These are phyloP conservation scores for Melampsora occidentalis DNA, from an alignment of 1,284 basidiomycete genomes.

Conservation along the genomic window DNA sequence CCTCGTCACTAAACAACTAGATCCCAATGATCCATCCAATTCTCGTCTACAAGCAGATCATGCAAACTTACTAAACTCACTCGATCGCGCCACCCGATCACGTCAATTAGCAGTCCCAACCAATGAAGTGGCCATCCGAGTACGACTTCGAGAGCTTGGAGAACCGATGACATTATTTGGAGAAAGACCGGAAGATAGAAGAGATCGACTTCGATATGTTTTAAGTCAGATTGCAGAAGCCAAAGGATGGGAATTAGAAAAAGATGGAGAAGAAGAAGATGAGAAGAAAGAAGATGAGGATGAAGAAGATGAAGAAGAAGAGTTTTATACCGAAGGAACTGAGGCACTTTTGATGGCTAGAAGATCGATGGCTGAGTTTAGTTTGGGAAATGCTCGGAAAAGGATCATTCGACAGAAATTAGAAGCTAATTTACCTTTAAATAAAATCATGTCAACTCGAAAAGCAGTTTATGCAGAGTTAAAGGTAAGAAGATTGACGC, in stretches of 20 bases:
- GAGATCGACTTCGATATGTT: slow-evolving; percentile 90
- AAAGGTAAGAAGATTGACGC: slow-evolving; percentile 64
- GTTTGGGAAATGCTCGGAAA: slow-evolving; percentile 86
- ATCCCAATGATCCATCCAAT: slow-evolving; percentile 35
- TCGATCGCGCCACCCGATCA: slow-evolving; percentile 58
- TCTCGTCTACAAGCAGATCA: slow-evolving; percentile 36
- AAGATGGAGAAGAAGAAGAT: slow-evolving; percentile 37
- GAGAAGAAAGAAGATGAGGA: slow-evolving; percentile 45
- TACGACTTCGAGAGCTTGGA: slow-evolving; percentile 81
- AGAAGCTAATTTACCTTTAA: slow-evolving; percentile 81
- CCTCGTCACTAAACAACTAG: slow-evolving; percentile 29
- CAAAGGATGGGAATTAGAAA: slow-evolving; percentile 52
- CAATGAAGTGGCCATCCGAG: slow-evolving; percentile 86
- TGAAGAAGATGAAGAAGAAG: slow-evolving; percentile 68
- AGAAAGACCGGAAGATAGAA: slow-evolving; percentile 69
- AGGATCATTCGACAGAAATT: slow-evolving; percentile 81
- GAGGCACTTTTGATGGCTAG: slow-evolving; percentile 79
- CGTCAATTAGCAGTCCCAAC: slow-evolving; percentile 91
- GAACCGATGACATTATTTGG: slow-evolving; percentile 97
- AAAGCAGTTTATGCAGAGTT: slow-evolving; percentile 84
- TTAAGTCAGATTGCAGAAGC: slow-evolving; percentile 82
- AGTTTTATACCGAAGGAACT: slow-evolving; percentile 92
- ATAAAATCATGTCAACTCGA: slow-evolving; percentile 82
- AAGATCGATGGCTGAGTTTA: slow-evolving; percentile 80
- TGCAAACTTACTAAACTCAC: slow-evolving; percentile 21